Percentiles rank a stretch among this genome's conserved stretches.
These are phyloP conservation scores for Curvularia verruculosa DNA, from an alignment of 2,329 filamentous ascomycete species.

Conservation along the genomic window DNA sequence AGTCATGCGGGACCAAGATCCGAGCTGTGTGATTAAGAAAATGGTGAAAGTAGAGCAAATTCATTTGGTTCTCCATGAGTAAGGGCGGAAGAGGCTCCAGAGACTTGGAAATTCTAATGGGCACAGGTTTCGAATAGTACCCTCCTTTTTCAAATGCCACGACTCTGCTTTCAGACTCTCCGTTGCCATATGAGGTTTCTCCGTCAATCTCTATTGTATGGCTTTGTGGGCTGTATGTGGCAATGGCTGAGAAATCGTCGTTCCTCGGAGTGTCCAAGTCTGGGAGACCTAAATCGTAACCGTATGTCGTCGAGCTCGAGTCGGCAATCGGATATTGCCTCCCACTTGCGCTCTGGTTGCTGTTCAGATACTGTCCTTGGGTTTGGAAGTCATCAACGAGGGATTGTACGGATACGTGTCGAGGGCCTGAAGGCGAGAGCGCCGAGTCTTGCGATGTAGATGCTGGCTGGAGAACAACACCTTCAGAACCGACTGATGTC, in stretches of 20 bases:
- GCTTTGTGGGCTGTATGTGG: constrained; percentile 43
- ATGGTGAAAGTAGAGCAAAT: constrained; percentile 75
- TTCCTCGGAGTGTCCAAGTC: constrained; percentile 75
- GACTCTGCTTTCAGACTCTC: constrained; percentile 51
- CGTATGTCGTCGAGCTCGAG: constrained; percentile 61
- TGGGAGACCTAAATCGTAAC: constrained; percentile 71
- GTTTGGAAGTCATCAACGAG: constrained; percentile 53
- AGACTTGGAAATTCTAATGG: constrained; percentile 65
- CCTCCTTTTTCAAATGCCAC: constrained; percentile 64
- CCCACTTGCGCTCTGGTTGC: constrained; percentile 52
- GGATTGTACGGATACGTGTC: constrained; percentile 68
- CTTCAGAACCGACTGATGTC: constrained; percentile 47
- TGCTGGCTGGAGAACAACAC: constrained; percentile 27
- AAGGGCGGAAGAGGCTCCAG: constrained; percentile 63
- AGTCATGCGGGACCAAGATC: constrained; percentile 67
- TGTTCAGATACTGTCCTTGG: constrained; percentile 19
- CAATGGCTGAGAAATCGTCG: constrained; percentile 71
- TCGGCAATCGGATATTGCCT: constrained; percentile 42
- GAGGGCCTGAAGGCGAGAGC: constrained; percentile 53
- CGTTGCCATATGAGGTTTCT: constrained; percentile 44
- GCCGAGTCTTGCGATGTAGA: constrained; percentile 29
- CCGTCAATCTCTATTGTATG: constrained; percentile 40
- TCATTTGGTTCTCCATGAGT: constrained; percentile 76
- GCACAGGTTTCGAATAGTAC: constrained; percentile 73
- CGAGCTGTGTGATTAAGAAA: constrained; percentile 82